A percentile compares a stretch with the other conserved stretches of the same genome.
Conservation (phyloP, 345 rosid genomes). For the Nephelium lappaceum region DNA sequence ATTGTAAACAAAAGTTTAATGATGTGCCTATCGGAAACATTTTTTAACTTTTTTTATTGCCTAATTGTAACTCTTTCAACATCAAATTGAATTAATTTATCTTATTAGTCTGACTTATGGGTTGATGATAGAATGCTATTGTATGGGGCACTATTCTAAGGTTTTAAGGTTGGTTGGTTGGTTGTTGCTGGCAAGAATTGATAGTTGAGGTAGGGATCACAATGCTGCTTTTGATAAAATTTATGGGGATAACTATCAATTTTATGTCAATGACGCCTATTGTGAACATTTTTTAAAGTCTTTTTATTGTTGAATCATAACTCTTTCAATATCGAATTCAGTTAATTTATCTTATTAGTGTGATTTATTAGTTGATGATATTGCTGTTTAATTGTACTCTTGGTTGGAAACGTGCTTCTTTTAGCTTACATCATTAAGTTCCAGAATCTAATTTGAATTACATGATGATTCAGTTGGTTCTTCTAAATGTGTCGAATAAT, state of each 20-base stretch:
- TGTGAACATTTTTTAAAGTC: too few species aligned
- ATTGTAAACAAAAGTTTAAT: neutral
- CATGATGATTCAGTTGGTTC: slow-evolving; percentile 66
- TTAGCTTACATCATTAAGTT: slow-evolving; percentile 13
- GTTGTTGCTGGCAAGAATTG: neutral
- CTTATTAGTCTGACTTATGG: neutral
- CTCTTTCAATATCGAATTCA: too few species aligned
- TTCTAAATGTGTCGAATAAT: slow-evolving; percentile 87
- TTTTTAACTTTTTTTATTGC: neutral
- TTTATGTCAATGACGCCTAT: too few species aligned
- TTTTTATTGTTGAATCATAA: too few species aligned
- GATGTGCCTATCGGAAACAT: neutral
- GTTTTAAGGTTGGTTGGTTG: neutral
- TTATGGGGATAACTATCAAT: neutral
- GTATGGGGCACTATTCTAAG: neutral
- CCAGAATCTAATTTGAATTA: slow-evolving; percentile 19
- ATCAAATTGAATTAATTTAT: neutral
- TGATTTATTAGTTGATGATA: neutral
- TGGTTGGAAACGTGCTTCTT: neutral
- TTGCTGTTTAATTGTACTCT: neutral
- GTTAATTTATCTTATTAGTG: too few species aligned
- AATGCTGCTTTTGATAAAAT: neutral
- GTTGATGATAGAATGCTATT: neutral
- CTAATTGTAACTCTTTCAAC: neutral
- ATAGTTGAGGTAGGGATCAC: neutral